Base-by-base conservation (phyloP, 176 grass and related monocot genomes). In the Triticum dicoccoides region DNA sequence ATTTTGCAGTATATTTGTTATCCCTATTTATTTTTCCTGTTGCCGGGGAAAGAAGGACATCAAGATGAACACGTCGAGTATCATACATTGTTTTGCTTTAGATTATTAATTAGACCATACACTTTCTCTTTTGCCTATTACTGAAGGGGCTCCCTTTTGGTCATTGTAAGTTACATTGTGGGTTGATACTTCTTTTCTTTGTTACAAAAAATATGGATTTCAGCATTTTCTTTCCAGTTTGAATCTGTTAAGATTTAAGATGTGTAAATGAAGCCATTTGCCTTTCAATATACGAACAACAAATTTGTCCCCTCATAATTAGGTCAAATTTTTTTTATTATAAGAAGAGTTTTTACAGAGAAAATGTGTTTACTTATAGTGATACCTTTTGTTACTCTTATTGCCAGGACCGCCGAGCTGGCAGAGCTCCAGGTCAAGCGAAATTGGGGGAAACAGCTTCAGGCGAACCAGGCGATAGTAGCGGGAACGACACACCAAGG, bases 391-490 rank as follows among this genome's bases (percentile, higher is more conserved):
- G 61, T 67, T 9, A 61, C 15, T 72, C 23, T 20, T 82, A 10
- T 79, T 80, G 4, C 20, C 83, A 97, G 95, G 95, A 97, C 17
- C 89, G 90, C 29, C 89, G 92, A 30, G 82, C 80, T 49, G 92
- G 88, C 56, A 93, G 88, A 87, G 80, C 81, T 85, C 92, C 92
- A n/a, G 80, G 64, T 65, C 90, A 91, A 87, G 72, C 38, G 61
- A 92, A 54, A 87, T 80, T 79, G 4, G 63, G 66, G 8, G 94
- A 92, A 88, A 89, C 77, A 84, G 18, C 92, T 1, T 2, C 41
- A 37, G 76, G 75, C 0, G 95, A 97, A 42, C 64, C 88, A 3
- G 92, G 88, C 7, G 88, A 94, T 79, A 89, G 83, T 14, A 94
- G 92, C 12, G 90, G 86, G 44, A 92, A 81, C 0, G 82, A 94